Conservation (phyloP, 345 rosid species). For the Raphanus raphanistrum region DNA sequence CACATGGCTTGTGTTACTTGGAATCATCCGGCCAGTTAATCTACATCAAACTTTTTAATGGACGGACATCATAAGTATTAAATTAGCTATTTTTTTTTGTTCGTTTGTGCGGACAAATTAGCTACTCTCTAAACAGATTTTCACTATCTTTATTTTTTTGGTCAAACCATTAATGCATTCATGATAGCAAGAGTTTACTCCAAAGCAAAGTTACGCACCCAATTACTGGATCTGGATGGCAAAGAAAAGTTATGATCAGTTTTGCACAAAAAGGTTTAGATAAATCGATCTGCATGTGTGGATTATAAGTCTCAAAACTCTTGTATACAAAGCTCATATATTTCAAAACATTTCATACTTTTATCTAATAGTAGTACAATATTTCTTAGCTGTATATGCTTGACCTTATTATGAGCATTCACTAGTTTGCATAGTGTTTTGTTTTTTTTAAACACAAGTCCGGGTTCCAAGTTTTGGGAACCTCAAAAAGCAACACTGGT, state of each 20-base stretch:
- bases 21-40: slow-evolving; percentile 21
- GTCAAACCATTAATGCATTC: neutral
- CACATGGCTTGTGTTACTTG: slow-evolving; percentile 29
- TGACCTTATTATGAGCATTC: neutral
- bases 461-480: slow-evolving; percentile 31
- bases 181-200: neutral
- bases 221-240: neutral
- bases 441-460: slow-evolving; percentile 1
- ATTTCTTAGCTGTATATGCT: neutral
- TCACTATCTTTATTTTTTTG: neutral
- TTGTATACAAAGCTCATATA: neutral
- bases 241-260: neutral
- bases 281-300: neutral
- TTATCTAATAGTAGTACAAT: neutral
- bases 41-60: neutral
- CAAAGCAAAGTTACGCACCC: neutral
- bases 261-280: neutral
- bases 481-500: slow-evolving; percentile 25
- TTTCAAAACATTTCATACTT: neutral
- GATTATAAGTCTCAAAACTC: neutral
- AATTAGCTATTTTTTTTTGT: neutral
- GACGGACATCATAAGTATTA: neutral
- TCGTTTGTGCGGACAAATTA: neutral
- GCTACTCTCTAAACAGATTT: neutral
- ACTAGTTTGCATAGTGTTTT: slow-evolving; percentile 12